Evolutionary conservation across 768 basidiomycete species (phyloP), one percentile per base, ranked within the genome.

Genomic region (Leccinum incarnatum): DNA sequence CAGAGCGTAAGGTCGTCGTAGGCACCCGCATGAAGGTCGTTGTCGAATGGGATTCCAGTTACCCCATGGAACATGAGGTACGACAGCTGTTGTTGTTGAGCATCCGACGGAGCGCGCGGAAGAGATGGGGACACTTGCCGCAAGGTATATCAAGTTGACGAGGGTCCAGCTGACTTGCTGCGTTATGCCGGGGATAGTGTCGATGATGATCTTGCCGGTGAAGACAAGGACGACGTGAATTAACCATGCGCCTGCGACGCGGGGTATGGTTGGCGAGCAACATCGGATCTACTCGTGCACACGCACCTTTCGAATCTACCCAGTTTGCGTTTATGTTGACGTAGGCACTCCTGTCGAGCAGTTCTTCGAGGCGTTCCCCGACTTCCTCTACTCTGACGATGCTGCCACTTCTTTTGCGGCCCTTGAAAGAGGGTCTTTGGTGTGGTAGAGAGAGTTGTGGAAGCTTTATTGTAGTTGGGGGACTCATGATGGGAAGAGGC

Each of bases 21-120:
- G 12, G 94, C 97, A 23, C 97, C 97, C 11, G 88, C 89, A 65
- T 93, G 90, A 47, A 89, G 77, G 60, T 91, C 87, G 57, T 85
- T 87, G 67, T 94, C 89, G 73, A 98, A 98, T 8, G 96, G 96
- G 46, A 96, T 94, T 55, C 96, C 96, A 9, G 95, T 98, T 52
- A 95, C 94, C 83, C 92, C 93, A 71, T 98, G 96, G 79, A 98
- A 98, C 91, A 98, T 95, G 61, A 98, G 81, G 77, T 96, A 98
- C 11, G 95, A 93, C n/a, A 94, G 71, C 95, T 96, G 66, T 19
- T 27, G 25, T 34, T 4, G 21, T 9, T 68, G 15, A 68, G 62
- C 47, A 19, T 9, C 9, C 52, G 11, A 45, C 45, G 17, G n/a
- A 15, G 10, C 12, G 19, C n/a, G 30, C 53, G 53, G 5, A 60